Conservation (phyloP, 2,329 filamentous ascomycete species). For the Alternaria ventricosa region DNA sequence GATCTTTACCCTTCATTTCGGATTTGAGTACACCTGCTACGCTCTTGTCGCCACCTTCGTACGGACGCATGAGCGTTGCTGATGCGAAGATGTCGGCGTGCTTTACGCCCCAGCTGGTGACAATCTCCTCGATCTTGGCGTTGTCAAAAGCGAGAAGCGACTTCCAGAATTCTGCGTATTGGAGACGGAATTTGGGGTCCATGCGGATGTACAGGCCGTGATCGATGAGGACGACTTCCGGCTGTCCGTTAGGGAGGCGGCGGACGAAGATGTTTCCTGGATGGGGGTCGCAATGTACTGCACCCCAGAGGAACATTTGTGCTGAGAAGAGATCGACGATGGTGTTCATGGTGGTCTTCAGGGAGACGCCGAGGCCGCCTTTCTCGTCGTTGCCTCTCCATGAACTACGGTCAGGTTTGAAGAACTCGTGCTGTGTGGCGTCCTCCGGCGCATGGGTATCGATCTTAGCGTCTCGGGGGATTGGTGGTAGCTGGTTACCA, state of each 20-base stretch:
- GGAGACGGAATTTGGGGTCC: slow-evolving; percentile 78
- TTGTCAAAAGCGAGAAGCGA: slow-evolving; percentile 94
- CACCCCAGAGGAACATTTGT: slow-evolving; percentile 97
- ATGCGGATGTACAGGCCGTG: slow-evolving; percentile 96
- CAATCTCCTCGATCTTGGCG: slow-evolving; percentile 73
- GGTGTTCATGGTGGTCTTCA: slow-evolving; percentile 91
- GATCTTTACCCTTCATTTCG: slow-evolving; percentile 61
- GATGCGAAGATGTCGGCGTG: slow-evolving; percentile 91
- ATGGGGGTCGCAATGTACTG: slow-evolving; percentile 95
- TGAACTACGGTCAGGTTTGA: slow-evolving; percentile 80
- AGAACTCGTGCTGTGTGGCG: slow-evolving; percentile 57
- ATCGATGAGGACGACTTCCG: slow-evolving; percentile 94
- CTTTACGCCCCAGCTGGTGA: slow-evolving; percentile 82
- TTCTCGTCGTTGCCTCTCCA: slow-evolving; percentile 77
- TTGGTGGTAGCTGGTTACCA: slow-evolving; percentile 65
- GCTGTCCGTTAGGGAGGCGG: slow-evolving; percentile 77
- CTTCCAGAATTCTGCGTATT: slow-evolving; percentile 94
- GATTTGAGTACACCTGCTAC: slow-evolving; percentile 67
- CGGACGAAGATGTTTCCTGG: slow-evolving; percentile 97
- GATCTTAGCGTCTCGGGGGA: slow-evolving; percentile 43
- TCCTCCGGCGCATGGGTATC: slow-evolving; percentile 39
- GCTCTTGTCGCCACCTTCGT: slow-evolving; percentile 79
- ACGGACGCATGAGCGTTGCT: slow-evolving; percentile 87
- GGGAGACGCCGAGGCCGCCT: slow-evolving; percentile 82
- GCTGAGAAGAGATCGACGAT: slow-evolving; percentile 97